Base-by-base conservation (phyloP, 1,139 yeast genomes). In the Candida smagusa region DNA sequence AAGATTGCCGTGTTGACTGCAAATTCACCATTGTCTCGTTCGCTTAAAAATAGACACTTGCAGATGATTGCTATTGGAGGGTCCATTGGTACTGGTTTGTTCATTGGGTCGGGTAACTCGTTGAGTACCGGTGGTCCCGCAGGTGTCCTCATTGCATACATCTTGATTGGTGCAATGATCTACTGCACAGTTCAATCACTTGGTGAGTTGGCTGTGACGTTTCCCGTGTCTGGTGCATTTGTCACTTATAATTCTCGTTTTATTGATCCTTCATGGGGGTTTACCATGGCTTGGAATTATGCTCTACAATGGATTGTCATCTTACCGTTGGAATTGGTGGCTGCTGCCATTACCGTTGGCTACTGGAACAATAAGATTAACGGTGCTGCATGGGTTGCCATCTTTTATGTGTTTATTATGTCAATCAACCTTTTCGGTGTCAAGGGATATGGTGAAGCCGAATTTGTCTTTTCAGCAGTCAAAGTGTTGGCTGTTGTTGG, bases 31-130 rank as follows among this genome's bases (percentile, higher is more conserved):
- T 72, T 86, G 44, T 67, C 79, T 35, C 71, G 87, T 55, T 69
- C 76, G 31, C 70, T 85, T 40, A 80, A 81, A 48, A 68, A 63
- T 32, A 71, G 86, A 63, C 79, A 85, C 68, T 65, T 86, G 50
- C 84, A 83, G 54, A 84, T 86, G 87, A 81, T 87, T 57, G 94
- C 95, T 34, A 81, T 87, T 50, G 95, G 95, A 54, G 95, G 95
- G 46, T 74, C 88, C 37, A 84, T 87, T 46, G 95, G 96, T 61
- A 84, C 94, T 6, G 90, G 89, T 33, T 61, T 81, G 45, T 78
- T 81, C 48, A 81, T 88, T 30, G 95, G 95, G 41, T 74, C 84
- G 19, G 95, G 94, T 34, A 63, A 70, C 12, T 77, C 89, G 2
- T 66, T 86, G 48, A 58, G 65, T 34, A 66, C 73, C 24, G 95